Evolutionary conservation across 371 early-diverging fungal species (phyloP).

Genomic region (Syncephalis fuscata): DNA sequence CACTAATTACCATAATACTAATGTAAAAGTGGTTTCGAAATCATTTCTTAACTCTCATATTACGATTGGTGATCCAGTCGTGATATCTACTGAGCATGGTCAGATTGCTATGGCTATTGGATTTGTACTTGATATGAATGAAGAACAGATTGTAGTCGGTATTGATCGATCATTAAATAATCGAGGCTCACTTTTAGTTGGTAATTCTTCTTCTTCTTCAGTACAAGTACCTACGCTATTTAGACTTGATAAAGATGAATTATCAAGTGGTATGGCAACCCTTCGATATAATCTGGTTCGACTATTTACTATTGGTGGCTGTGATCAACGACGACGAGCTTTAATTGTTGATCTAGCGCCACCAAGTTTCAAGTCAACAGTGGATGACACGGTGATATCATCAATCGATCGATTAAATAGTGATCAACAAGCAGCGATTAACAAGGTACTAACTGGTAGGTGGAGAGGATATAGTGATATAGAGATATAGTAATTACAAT

Average conservation of each 20-base stretch:
- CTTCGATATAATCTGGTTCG: slow-evolving; percentile 58
- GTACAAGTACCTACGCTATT: slow-evolving; percentile 15
- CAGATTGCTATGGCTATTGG: slow-evolving; percentile 68
- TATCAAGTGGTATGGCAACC: slow-evolving; percentile 37
- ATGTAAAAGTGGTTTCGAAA: neutral
- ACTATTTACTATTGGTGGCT: slow-evolving; percentile 33
- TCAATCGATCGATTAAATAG: slow-evolving; percentile 24
- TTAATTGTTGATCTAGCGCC: slow-evolving; percentile 65
- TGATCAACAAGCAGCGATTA: slow-evolving; percentile 44
- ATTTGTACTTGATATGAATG: slow-evolving; percentile 31
- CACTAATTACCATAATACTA: neutral
- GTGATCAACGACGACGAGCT: slow-evolving; percentile 27
- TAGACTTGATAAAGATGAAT: slow-evolving; percentile 76
- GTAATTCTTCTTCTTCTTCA: no score
- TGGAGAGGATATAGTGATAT: neutral
- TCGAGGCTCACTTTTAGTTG: slow-evolving; percentile 14
- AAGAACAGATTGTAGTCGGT: slow-evolving; percentile 26
- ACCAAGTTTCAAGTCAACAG: slow-evolving; percentile 32
- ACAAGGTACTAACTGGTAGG: slow-evolving; percentile 29
- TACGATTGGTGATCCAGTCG: slow-evolving; percentile 59
- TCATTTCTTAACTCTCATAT: slow-evolving; percentile 29
- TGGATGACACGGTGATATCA: neutral
- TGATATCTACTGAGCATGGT: slow-evolving; percentile 58
- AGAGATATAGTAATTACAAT: neutral
- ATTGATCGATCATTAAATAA: slow-evolving; percentile 28